Evolutionary conservation across 2,329 filamentous ascomycete genomes (phyloP).

Genomic region (Fusarium ramigenum): DNA sequence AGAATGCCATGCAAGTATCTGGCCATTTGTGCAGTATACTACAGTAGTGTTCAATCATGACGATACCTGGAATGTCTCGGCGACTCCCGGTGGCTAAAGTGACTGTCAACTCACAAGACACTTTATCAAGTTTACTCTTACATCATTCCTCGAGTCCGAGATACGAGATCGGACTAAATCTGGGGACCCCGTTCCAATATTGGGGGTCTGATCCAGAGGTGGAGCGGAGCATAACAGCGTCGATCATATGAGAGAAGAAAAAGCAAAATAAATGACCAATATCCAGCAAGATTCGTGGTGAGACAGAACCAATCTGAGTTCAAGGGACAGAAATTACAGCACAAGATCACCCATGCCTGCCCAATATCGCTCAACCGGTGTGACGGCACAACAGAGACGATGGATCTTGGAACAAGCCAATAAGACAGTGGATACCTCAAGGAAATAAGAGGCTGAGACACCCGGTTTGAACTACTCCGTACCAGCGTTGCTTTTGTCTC

Average conservation of each 20-base stretch:
- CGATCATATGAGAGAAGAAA: background rate
- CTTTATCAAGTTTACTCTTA: background rate
- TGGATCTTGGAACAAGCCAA: background rate
- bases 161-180: background rate
- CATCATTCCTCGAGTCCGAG: background rate
- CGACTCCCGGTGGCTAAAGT: background rate
- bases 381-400: background rate
- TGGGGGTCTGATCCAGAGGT: background rate
- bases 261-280: background rate
- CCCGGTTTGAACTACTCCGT: too few relatives aligned
- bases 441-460: background rate
- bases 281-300: background rate
- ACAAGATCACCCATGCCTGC: background rate
- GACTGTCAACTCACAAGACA: background rate
- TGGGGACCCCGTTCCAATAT: background rate
- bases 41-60: accelerated
- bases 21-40: background rate
- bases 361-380: background rate
- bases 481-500: background rate
- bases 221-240: background rate
- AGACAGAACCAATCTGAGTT: too few relatives aligned
- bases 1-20: background rate
- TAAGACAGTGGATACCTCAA: background rate
- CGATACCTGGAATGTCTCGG: background rate
- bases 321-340: too few relatives aligned